Percentiles rank a stretch among this genome's conserved stretches.
phyloP scores from a whole-genome alignment of 1,284 basidiomycete species.

The Melampsora americana region DNA sequence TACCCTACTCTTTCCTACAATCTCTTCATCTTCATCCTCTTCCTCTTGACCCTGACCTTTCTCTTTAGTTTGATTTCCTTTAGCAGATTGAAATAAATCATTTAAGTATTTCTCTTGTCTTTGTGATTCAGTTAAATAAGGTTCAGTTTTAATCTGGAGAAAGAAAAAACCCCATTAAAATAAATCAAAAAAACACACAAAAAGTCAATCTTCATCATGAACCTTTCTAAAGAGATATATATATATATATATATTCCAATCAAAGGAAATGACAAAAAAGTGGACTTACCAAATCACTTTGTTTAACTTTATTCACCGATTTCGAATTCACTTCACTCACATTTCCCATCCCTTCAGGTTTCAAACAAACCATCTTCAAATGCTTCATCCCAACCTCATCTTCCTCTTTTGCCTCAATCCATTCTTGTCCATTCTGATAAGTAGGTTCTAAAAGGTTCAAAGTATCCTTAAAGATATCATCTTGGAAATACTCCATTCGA shows the following conservation, averaged over 20 bases:
- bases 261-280: too few relatives aligned
- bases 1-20: slow-evolving; percentile 28
- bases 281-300: slow-evolving; percentile 31
- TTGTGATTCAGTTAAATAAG: slow-evolving; percentile 33
- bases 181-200: not conserved
- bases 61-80: too few relatives aligned
- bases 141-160: slow-evolving; percentile 34
- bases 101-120: slow-evolving; percentile 31
- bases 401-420: slow-evolving; percentile 10
- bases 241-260: too few relatives aligned
- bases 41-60: not conserved
- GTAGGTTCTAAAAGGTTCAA: slow-evolving; percentile 50
- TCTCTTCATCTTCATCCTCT: slow-evolving; percentile 19
- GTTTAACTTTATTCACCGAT: not conserved
- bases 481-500: slow-evolving; percentile 58
- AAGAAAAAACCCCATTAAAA: too few relatives aligned
- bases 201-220: not conserved
- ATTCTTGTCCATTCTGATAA: slow-evolving; percentile 43
- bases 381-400: slow-evolving; percentile 51
- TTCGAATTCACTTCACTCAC: slow-evolving; percentile 49
- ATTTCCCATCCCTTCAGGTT: slow-evolving; percentile 55
- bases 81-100: slow-evolving; percentile 35
- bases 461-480: slow-evolving; percentile 58
- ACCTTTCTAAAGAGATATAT: not conserved
- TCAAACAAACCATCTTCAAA: slow-evolving; percentile 49